phyloP scores from a whole-genome alignment of 768 basidiomycete genomes.

The Rhizopogon roseolus region DNA sequence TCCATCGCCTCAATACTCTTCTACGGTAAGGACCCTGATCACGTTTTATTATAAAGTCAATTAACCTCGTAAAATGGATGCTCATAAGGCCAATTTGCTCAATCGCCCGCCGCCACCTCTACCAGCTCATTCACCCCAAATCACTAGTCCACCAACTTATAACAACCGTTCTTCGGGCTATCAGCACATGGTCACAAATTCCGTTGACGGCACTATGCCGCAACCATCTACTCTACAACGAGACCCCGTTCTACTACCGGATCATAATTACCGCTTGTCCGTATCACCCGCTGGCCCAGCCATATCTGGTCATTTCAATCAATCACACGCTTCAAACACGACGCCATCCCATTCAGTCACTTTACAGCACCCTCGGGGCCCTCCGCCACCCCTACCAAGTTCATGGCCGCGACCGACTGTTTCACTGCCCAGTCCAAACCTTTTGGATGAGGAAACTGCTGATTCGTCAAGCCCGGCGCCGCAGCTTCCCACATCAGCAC shows the following conservation, averaged over 20 bases:
- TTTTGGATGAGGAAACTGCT: constrained; percentile 57
- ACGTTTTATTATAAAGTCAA: neutral
- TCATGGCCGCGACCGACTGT: constrained; percentile 14
- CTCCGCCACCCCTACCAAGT: constrained; percentile 17
- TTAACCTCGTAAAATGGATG: neutral
- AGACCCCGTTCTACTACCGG: constrained; percentile 15
- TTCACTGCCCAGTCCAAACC: constrained; percentile 37
- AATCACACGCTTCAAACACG: constrained; percentile 15
- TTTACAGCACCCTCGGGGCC: constrained; percentile 23
- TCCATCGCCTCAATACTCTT: constrained; percentile 7
- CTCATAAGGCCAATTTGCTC: constrained; percentile 18
- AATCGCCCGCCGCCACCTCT: constrained; percentile 35
- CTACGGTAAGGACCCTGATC: neutral
- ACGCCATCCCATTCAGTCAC: constrained; percentile 11
- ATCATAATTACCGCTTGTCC: constrained; percentile 23
- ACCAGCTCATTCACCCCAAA: constrained; percentile 12
- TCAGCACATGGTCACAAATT: constrained; percentile 10
- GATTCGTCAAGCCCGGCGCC: constrained; percentile 20
- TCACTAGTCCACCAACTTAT: neutral
- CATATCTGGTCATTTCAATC: constrained; percentile 22
- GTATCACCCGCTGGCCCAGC: constrained; percentile 22
- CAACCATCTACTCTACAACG: constrained; percentile 15
- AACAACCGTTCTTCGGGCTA: constrained; percentile 4
- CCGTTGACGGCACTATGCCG: constrained; percentile 14
- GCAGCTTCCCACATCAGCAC: constrained; percentile 34